Conservation (phyloP, 768 basidiomycete genomes). For the Boletus reticulatus region DNA sequence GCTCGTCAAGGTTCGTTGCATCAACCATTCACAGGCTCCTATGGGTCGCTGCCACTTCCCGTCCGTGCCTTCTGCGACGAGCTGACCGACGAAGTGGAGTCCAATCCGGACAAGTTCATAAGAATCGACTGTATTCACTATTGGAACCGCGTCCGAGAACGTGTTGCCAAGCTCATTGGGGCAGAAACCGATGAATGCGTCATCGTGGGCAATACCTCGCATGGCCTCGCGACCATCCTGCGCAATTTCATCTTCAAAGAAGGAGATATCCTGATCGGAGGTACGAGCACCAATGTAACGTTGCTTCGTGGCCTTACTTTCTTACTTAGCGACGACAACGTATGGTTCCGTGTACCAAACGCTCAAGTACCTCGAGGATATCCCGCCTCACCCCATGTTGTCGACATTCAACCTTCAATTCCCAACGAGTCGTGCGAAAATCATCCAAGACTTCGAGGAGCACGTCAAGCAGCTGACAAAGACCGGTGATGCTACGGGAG, state of each 20-base stretch:
- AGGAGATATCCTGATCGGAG: slow-evolving; percentile 61
- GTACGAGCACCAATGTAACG: slow-evolving; percentile 16
- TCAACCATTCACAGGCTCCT: slow-evolving; percentile 45
- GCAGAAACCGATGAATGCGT: slow-evolving; percentile 59
- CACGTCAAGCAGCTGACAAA: slow-evolving; percentile 33
- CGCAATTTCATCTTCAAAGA: slow-evolving; percentile 51
- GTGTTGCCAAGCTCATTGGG: slow-evolving; percentile 49
- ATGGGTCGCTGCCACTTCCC: slow-evolving; percentile 53
- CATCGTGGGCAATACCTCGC: slow-evolving; percentile 34
- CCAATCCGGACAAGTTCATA: slow-evolving; percentile 57
- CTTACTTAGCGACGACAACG: slow-evolving; percentile 48
- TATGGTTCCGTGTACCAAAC: slow-evolving; percentile 56
- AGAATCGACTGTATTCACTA: slow-evolving; percentile 35
- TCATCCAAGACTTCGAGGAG: slow-evolving; percentile 49
- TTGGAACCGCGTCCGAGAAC: slow-evolving; percentile 40
- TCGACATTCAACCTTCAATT: slow-evolving; percentile 52
- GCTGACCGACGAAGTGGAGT: slow-evolving; percentile 44
- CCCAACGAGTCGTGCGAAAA: slow-evolving; percentile 54
- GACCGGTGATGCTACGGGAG: slow-evolving; percentile 16
- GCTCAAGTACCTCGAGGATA: slow-evolving; percentile 53
- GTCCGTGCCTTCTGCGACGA: slow-evolving; percentile 46
- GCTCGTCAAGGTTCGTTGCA: background rate
- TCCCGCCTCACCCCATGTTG: slow-evolving; percentile 49
- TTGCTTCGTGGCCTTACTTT: background rate
- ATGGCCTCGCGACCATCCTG: slow-evolving; percentile 58